Percentiles rank a stretch among this genome's conserved stretches.
phyloP scores from a whole-genome alignment of 1,139 yeast species.

The Taphrina flavorubra region DNA sequence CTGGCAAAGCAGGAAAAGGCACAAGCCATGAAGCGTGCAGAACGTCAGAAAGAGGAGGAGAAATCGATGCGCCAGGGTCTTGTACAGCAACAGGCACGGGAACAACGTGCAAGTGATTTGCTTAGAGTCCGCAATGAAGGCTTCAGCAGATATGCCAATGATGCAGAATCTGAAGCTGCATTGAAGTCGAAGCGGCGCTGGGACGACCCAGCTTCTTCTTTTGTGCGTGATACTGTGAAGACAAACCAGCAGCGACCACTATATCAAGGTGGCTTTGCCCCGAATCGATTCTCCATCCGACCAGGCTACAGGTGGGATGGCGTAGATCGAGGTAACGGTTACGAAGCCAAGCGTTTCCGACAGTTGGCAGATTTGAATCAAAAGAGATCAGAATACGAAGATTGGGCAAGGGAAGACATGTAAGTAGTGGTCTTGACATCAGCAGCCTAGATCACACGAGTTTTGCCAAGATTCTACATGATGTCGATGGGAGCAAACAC shows the following conservation, averaged over 20 bases:
- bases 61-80: slow-evolving; percentile 56
- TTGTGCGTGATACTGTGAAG: slow-evolving; percentile 49
- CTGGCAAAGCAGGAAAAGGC: slow-evolving; percentile 49
- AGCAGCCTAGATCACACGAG: too few species aligned
- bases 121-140: slow-evolving; percentile 51
- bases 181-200: slow-evolving; percentile 54
- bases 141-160: slow-evolving; percentile 53
- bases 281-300: slow-evolving; percentile 72
- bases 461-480: too few species aligned
- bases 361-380: slow-evolving; percentile 57
- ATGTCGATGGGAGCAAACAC: neutral
- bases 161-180: slow-evolving; percentile 54
- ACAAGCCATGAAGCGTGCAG: slow-evolving; percentile 49
- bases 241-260: slow-evolving; percentile 49
- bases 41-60: slow-evolving; percentile 49
- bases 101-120: slow-evolving; percentile 50
- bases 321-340: slow-evolving; percentile 88
- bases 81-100: slow-evolving; percentile 53
- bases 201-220: slow-evolving; percentile 74
- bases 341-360: slow-evolving; percentile 69
- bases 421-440: neutral
- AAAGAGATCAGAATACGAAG: slow-evolving; percentile 24
- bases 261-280: slow-evolving; percentile 62
- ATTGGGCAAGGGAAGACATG: slow-evolving; percentile 42
- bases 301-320: slow-evolving; percentile 96